A percentile compares a stretch with the other conserved stretches of the same genome.
Evolutionary conservation across 2,329 filamentous ascomycete species (phyloP).

Genomic region (Beauveria sp.): DNA sequence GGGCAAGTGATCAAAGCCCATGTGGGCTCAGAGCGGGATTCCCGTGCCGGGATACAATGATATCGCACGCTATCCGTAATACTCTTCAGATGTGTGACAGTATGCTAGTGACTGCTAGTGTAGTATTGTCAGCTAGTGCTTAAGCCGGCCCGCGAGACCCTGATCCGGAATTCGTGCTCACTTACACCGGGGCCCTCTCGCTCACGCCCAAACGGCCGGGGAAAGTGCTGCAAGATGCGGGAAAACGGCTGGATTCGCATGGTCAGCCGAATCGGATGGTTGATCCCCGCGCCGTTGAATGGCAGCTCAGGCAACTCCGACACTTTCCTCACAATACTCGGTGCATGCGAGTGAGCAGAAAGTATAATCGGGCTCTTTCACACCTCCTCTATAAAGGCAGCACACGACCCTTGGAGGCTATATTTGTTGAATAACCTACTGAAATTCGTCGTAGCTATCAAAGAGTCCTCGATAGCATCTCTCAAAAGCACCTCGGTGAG

Average conservation of each 20-base stretch:
- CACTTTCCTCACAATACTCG: neutral
- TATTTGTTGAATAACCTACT: neutral
- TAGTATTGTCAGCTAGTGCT: neutral
- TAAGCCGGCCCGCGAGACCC: neutral
- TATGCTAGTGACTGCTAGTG: neutral
- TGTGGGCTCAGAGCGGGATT: neutral
- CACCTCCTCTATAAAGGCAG: neutral
- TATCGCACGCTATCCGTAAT: neutral
- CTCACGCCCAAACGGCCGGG: neutral
- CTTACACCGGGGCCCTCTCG: slow-evolving; percentile 2
- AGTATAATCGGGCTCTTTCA: neutral
- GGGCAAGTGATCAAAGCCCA: neutral
- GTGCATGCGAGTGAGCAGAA: neutral
- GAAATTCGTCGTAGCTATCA: neutral
- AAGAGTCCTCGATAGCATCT: neutral
- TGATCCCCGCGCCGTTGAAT: neutral
- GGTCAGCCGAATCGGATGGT: neutral
- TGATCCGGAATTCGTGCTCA: neutral
- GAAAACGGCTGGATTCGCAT: neutral
- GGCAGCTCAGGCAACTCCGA: neutral
- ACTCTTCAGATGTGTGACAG: fast-evolving
- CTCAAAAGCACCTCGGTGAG: neutral
- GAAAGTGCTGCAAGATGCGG: neutral
- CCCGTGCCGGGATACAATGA: neutral
- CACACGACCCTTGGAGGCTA: no score